These are phyloP conservation scores for Monosporascus sp. DNA, from an alignment of 2,329 filamentous ascomycete genomes.

Conservation along the genomic window DNA sequence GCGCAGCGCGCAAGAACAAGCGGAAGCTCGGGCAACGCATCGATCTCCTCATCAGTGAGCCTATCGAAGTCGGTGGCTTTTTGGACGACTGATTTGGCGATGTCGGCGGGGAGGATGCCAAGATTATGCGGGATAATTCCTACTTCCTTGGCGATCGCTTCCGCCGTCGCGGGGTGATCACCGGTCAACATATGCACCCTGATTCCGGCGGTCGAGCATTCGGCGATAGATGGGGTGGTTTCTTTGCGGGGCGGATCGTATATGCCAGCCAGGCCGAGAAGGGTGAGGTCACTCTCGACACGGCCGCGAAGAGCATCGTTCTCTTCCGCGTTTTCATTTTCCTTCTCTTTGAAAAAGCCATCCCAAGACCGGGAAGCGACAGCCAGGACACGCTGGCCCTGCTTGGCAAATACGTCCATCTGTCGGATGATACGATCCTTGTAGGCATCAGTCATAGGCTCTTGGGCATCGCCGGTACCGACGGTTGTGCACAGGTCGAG, in stretches of 20 bases:
- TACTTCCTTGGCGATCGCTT: conserved; percentile 72
- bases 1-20: conserved; percentile 80
- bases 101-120: conserved; percentile 51
- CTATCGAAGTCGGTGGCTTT: conserved; percentile 76
- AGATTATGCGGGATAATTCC: conserved; percentile 67
- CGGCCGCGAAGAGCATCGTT: conserved; percentile 48
- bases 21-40: conserved; percentile 67
- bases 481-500: conserved; percentile 50
- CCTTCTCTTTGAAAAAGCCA: conserved; percentile 37
- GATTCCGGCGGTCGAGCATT: conserved; percentile 70
- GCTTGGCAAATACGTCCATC: conserved; percentile 56
- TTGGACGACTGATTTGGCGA: conserved; percentile 67
- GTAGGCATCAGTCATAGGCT: conserved; percentile 44
- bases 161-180: conserved; percentile 73
- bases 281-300: conserved; percentile 64
- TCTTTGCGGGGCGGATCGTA: conserved; percentile 83
- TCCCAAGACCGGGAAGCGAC: conserved; percentile 60
- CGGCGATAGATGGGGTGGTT: conserved; percentile 65
- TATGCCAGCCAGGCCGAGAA: conserved; percentile 78
- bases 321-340: conserved; percentile 19
- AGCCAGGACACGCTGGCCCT: conserved; percentile 68
- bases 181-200: conserved; percentile 81
- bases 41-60: conserved; percentile 69
- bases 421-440: conserved; percentile 46
- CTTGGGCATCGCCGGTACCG: conserved; percentile 35